Conservation (phyloP, 345 rosid species). For the Rhizophora apiculata region DNA sequence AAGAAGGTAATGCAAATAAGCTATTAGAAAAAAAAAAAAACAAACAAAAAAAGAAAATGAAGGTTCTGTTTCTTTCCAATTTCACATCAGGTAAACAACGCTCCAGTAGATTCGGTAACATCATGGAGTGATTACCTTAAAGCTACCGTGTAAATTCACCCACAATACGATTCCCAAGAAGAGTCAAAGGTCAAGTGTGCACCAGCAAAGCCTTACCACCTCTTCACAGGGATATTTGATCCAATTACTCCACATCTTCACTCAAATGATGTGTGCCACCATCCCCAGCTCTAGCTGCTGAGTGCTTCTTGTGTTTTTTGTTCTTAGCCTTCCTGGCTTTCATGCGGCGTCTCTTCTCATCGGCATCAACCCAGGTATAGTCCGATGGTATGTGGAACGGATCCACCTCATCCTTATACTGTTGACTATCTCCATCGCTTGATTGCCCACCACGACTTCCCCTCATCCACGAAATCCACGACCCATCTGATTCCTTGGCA, state of each 20-base stretch:
- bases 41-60: conserved; percentile 6
- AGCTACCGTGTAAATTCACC: conserved; percentile 28
- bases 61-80: conserved; percentile 29
- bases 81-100: conserved; percentile 36
- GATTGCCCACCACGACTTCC: conserved; percentile 72
- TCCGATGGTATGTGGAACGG: conserved; percentile 79
- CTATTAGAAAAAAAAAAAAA: conserved; percentile 16
- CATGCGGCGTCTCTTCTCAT: conserved; percentile 88
- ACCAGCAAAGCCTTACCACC: conserved; percentile 30
- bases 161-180: conserved; percentile 7
- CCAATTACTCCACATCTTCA: conserved; percentile 46
- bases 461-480: conserved; percentile 99
- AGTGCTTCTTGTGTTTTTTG: conserved; percentile 65
- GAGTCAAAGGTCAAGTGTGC: conserved; percentile 29
- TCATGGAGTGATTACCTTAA: conserved; percentile 26
- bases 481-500: conserved; percentile 62
- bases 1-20: background rate
- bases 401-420: conserved; percentile 69
- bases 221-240: background rate
- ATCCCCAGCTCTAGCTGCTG: conserved; percentile 44
- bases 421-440: conserved; percentile 65
- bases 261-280: conserved; percentile 28
- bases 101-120: conserved; percentile 28
- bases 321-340: conserved; percentile 88
- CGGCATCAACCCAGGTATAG: conserved; percentile 87